Base-by-base conservation (phyloP, 2,329 filamentous ascomycete species). In the Aphanocladium album region DNA sequence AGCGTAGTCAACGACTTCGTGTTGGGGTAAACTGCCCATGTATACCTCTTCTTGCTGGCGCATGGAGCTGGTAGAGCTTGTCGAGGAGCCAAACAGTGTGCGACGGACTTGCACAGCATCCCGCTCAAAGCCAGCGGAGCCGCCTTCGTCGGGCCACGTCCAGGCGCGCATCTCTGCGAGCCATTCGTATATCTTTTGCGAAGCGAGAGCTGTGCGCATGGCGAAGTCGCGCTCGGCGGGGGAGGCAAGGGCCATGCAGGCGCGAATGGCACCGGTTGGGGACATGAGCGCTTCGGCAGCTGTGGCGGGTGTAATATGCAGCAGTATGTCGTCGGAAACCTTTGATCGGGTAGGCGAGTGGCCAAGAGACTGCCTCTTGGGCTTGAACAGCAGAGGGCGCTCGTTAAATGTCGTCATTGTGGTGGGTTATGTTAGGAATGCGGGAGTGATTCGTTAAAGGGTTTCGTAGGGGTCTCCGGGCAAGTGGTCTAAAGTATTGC, bases 131-230 rank as follows among this genome's bases (percentile, higher is more conserved):
- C 85, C 85, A 1, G 76, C 71, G 2, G 82, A 78, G 43, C 79
- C 79, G 16, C 73, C 74, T 4, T 73, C 68, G 1, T 75, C 68
- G 2, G 84, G 80, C 85, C 86, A 86, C 1, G 77, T 72, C 85
- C 84, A 86, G 49, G 75, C 70, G 49, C 77, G 75, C 43, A 95
- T 78, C 76, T 95, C 90, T n/a, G 84, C 78, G 27, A 89, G 79
- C 90, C 90, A 95, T 68, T 84, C 81, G 72, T 88, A 82, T 63
- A 95, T 84, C 64, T 83, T 86, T 67, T 88, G 84, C 14, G 89
- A 89, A 17, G 89, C 87, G 63, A 86, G 73, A 46, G 89, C 89
- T 47, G 89, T 87, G 63, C 85, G 83, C 67, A 88, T 79, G 46
- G 87, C 89, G 72, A 93, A 86, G 17, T 88, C 86, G 67, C 88